These are phyloP conservation scores for Xylaria intraflava DNA, from an alignment of 495 filamentous ascomycete species.

Conservation along the genomic window DNA sequence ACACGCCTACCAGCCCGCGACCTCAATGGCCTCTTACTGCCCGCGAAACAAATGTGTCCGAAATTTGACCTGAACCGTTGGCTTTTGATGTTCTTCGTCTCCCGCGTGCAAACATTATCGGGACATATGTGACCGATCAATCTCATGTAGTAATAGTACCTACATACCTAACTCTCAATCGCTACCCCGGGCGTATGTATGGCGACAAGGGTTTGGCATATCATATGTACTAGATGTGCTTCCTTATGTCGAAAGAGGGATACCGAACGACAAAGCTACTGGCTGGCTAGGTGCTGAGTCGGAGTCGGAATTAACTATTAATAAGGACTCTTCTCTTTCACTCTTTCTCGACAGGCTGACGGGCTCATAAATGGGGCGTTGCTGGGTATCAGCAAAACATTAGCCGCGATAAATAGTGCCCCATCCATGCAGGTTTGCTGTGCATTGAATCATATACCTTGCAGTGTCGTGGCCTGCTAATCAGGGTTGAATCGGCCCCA, in stretches of 20 bases:
- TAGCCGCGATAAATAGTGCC: background rate
- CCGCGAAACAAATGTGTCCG: background rate
- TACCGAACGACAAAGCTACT: background rate
- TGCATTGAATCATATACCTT: background rate
- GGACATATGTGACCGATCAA: background rate
- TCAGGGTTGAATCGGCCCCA: conserved; percentile 1
- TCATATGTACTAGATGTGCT: background rate
- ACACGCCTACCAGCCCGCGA: background rate
- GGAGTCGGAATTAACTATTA: too few species aligned
- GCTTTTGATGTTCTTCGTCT: background rate
- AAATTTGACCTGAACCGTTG: background rate
- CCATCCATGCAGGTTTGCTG: background rate
- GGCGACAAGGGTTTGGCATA: background rate
- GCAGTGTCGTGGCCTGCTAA: conserved; percentile 1
- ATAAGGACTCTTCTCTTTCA: too few species aligned
- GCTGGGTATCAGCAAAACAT: conserved; percentile 3
- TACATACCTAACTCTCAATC: too few species aligned
- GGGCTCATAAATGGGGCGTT: background rate
- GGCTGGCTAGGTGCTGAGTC: too few species aligned
- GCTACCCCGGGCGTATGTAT: too few species aligned
- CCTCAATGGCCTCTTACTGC: background rate
- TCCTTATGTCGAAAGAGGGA: conserved; percentile 5
- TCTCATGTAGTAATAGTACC: too few species aligned
- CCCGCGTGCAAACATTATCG: background rate
- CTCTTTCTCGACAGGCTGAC: conserved; percentile 2